Conservation (phyloP, 768 basidiomycete genomes). For the Macrolepiota albuminosa region DNA sequence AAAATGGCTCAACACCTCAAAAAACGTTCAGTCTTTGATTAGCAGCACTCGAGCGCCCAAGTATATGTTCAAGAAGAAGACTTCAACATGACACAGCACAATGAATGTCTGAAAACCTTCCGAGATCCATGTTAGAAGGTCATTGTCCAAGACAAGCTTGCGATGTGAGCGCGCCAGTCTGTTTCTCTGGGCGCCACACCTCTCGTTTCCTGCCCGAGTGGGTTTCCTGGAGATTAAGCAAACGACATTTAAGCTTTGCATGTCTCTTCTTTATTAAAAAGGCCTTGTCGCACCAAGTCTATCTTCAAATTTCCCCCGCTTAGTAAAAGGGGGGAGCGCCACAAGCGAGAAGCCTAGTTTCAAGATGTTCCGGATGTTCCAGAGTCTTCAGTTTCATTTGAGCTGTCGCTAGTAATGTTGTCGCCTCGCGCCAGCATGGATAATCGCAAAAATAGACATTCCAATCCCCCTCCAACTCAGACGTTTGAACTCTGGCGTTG, state of each 20-base stretch:
- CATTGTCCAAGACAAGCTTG: neutral
- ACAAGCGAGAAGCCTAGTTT: neutral
- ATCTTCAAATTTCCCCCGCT: neutral
- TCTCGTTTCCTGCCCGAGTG: neutral
- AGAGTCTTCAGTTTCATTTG: neutral
- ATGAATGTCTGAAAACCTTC: neutral
- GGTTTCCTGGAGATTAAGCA: neutral
- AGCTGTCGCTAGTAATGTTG: neutral
- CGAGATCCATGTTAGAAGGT: neutral
- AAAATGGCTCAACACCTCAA: neutral
- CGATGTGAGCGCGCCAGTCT: neutral
- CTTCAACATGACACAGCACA: neutral
- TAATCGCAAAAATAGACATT: too few species aligned
- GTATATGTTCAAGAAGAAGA: neutral
- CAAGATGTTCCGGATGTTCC: neutral
- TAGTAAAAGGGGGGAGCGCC: neutral
- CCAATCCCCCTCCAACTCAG: too few species aligned
- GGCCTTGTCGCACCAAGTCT: neutral
- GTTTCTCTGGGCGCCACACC: neutral
- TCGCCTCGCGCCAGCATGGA: neutral
- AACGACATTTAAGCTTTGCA: neutral
- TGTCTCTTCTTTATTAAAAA: neutral
- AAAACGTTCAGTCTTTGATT: neutral
- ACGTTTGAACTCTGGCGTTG: neutral
- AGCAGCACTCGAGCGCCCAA: neutral